Evolutionary conservation across 140 eudicot species (phyloP).

Genomic region (Ambrosia hybrid): DNA sequence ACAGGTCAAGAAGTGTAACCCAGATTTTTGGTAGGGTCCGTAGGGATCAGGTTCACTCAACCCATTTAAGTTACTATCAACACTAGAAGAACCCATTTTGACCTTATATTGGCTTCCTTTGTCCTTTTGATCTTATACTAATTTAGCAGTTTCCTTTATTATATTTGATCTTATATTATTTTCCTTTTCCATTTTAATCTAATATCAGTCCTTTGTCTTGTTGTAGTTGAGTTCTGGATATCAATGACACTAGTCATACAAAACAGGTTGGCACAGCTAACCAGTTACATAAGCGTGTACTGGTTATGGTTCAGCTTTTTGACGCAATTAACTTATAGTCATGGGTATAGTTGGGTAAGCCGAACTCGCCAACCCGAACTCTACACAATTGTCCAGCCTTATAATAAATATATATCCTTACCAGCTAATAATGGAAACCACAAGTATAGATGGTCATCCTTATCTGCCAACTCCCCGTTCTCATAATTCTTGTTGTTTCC

Average conservation of each 20-base stretch:
- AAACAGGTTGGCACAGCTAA: neutral
- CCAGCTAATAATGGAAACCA: constrained; percentile 99
- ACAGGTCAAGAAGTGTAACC: too few relatives aligned
- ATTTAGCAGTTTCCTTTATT: neutral
- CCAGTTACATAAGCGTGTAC: neutral
- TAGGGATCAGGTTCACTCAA: too few relatives aligned
- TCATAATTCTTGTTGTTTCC: constrained; percentile 60
- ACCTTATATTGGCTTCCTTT: too few relatives aligned
- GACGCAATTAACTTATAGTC: too few relatives aligned
- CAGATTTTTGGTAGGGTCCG: too few relatives aligned
- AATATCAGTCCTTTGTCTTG: neutral
- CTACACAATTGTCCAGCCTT: neutral
- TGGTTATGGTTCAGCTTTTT: neutral
- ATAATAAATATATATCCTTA: constrained; percentile 32
- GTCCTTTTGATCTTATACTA: too few relatives aligned
- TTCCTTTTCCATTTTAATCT: neutral
- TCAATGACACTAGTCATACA: neutral
- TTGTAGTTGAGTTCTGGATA: neutral
- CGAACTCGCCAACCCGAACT: constrained; percentile 3
- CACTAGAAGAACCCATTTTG: too few relatives aligned
- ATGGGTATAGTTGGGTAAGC: neutral
- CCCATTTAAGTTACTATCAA: too few relatives aligned
- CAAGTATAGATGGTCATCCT: constrained; percentile 81
- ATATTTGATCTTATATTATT: neutral
- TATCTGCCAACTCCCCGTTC: constrained; percentile 57